Evolutionary conservation across 345 rosid genomes (phyloP), one percentile per base, ranked within the genome.

Genomic region (Lagerstroemia speciosa): DNA sequence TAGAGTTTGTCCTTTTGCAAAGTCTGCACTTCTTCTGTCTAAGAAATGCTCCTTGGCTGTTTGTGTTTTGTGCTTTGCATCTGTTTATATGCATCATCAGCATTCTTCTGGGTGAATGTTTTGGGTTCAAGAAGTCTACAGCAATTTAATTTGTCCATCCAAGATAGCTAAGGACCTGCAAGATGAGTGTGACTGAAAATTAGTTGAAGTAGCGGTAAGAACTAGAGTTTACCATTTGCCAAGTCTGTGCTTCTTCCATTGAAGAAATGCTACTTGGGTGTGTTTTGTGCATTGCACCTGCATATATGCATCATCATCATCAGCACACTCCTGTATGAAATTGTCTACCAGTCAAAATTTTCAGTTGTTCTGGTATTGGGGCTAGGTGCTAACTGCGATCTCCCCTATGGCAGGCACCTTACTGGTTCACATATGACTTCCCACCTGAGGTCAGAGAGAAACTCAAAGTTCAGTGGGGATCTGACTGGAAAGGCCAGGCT

Each of bases 401-500:
- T 31, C 36, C 63, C 30, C 32, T 41, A 1, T 77, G 67, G 67
- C 83, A 89, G 98, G 84, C 74, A 48, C 96, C 99, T 71, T 67
- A 81, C 75, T 94, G 99, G 99, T 67, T 91, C 73, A 77, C 98
- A 0, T 94, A 94, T 50, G 96, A 94, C 82, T 91, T 94, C 80
- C 97, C 99, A 15, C 88, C 97, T 31, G 80, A 85, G 52, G 96
- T 87, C 22, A 79, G 99, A 71, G 96, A 87, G 83, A 94, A 89
- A 58, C 90, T 94, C 34, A 88, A 83, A 72, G 73, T 63, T 61
- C 86, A 79, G 61, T 91, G 98, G 98, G 98, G 98, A 67, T 75
- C 89, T 22, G 96, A 89, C 76, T 94, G 96, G 96, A 89, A 91
- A 76, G 99, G 99, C 66, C 98, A 94, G 81, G 98, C 97, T 15